Evolutionary conservation across 148 eudicot genomes (phyloP), one percentile per base, ranked within the genome.

Genomic region (Fagopyrum esculentum): DNA sequence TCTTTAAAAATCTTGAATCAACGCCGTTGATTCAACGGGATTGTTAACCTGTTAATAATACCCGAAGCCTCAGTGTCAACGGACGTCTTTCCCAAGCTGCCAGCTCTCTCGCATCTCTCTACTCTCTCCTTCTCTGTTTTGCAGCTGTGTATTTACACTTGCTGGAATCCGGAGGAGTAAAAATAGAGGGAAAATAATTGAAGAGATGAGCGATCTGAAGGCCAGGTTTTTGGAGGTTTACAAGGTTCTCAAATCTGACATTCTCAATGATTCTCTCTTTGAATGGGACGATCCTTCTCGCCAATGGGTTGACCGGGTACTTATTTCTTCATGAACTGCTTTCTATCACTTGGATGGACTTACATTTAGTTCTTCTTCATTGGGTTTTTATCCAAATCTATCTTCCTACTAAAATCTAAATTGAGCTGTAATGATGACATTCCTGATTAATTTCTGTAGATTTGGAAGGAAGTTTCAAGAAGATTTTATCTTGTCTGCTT

Each of bases 271-370:
- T 72, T 76, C 87, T 13, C 80, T 76, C 26, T 84, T 87, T 63
- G 86, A 87, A 43, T 83, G 77, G 48, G 80, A 80, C 35, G 77
- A 83, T 26, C 74, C 68, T 75, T 82, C 89, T 74, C 86, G 84
- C 47, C 77, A 81, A n/a, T 87, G 89, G 89, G 56, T 87, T 3
- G 76, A 84, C 1, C 75, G 73, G 89, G 89, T 87, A 55, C 55
- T 29, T 66, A 0, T 17, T 17, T 35, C 9, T 29, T 57, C 6
- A 6, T 35, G 2, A 35, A 35, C 3, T 35, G 40, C 40, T 35
- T 35, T 35, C 40, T 35, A 1, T 35, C 40, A 35, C 40, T 35
- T 35, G 1, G 1, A 1, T 35, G 40, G 40, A 35, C 40, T 35
- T 35, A 35, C 40, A 13, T 16, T 55, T 15, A 56, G 6, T n/a